phyloP scores from a whole-genome alignment of 2,329 filamentous ascomycete species.

The Dactylonectria estremocensis region DNA sequence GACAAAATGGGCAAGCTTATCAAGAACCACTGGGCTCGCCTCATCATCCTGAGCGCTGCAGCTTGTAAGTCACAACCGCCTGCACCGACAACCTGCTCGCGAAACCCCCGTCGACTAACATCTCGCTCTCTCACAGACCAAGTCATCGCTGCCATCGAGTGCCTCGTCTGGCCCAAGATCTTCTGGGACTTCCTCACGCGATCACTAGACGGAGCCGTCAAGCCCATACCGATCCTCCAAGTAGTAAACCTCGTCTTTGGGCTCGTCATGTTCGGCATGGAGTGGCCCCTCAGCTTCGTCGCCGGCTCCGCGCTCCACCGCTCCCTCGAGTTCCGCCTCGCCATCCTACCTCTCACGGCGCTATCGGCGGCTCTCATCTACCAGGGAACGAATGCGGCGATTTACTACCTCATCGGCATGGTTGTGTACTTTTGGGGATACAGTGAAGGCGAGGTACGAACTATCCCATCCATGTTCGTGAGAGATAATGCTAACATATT shows the following conservation, averaged over 20 bases:
- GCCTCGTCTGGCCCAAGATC: constrained; percentile 98
- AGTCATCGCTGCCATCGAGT: constrained; percentile 84
- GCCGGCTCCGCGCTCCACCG: constrained; percentile 86
- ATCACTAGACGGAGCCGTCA: constrained; percentile 88
- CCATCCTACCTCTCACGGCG: constrained; percentile 84
- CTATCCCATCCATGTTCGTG: not conserved
- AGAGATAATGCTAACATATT: constrained; percentile 24
- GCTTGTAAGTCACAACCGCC: constrained; percentile 68
- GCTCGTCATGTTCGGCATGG: constrained; percentile 84
- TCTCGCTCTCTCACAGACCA: constrained; percentile 78
- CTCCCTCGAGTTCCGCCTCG: constrained; percentile 88
- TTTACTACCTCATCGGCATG: constrained; percentile 93
- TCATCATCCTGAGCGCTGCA: constrained; percentile 91
- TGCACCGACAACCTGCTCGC: not conserved
- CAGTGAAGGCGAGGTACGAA: constrained; percentile 91
- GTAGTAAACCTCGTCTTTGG: constrained; percentile 91
- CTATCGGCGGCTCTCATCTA: constrained; percentile 86
- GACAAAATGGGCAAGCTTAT: constrained; percentile 92
- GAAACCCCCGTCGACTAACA: constrained; percentile 46
- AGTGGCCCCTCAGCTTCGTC: constrained; percentile 88
- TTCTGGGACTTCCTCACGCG: constrained; percentile 98
- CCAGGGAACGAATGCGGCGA: constrained; percentile 90
- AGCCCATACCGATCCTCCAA: constrained; percentile 90
- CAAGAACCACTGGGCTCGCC: constrained; percentile 98
- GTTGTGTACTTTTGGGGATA: constrained; percentile 96